Evolutionary conservation across 2,329 filamentous ascomycete genomes (phyloP), one percentile per base, ranked within the genome.

Genomic region (Periglandula ipomoeae): DNA sequence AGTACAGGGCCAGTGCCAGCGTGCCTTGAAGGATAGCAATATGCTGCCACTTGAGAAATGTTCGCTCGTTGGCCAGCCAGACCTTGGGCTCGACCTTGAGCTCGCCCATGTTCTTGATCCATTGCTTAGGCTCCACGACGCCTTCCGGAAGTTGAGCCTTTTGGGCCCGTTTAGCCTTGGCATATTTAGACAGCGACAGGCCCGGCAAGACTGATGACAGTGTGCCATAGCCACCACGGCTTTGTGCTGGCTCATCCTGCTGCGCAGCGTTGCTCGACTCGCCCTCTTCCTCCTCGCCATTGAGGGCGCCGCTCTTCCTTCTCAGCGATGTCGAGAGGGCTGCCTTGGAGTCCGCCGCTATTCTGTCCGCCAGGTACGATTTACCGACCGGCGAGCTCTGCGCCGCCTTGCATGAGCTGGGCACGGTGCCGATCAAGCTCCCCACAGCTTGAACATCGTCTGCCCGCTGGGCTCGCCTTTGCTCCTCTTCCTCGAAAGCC

Each of bases 41-140:
- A 65, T 97, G 90, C 72, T 97, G 88, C 93, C 93, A 98, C 68
- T 96, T 97, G 67, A 98, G 84, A 64, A 96, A 98, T 0, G 93
- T 98, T 53, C 93, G 85, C 70, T 98, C 91, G 67, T 98, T 98
- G 48, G 93, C 93, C 50, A 98, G 83, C 91, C 93, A 98, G 26
- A 98, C 91, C 69, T 98, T 98, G 53, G 89, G 89, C 70, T 98
- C 93, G 50, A 98, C 89, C 62, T 89, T 86, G 55, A 97, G 78
- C 32, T 89, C 87, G 3, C 93, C 91, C 30, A 85, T 79, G 67
- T 98, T 94, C 72, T 98, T 98, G 74, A 98, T 87, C 83, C 91
- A 94, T 55, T 82, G 76, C 8, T 78, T 81, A 2, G 93, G 93
- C 61, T 94, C 83, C 20, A 79, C 79, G n/a, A 98, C 88, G 27